phyloP scores from a whole-genome alignment of 345 rosid genomes.

The Salix arbutifolia region DNA sequence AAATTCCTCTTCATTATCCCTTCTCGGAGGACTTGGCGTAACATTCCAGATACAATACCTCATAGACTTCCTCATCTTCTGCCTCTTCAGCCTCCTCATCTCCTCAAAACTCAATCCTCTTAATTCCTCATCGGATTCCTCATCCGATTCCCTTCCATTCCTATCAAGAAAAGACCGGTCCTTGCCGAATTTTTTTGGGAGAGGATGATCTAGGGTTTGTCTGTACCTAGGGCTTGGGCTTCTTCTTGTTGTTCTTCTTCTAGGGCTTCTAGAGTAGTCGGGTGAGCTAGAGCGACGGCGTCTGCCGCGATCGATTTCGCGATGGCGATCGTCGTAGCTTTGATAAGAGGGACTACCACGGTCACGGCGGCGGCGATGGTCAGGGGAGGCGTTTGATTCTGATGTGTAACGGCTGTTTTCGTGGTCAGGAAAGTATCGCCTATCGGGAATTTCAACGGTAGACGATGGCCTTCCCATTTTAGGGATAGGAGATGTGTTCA shows the following conservation, averaged over 20 bases:
- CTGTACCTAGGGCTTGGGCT: conserved; percentile 20
- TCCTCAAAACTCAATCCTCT: conserved; percentile 76
- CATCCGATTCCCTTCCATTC: conserved; percentile 37
- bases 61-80: conserved; percentile 67
- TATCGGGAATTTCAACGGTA: conserved; percentile 25
- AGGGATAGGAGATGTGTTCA: not conserved
- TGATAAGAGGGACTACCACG: conserved; percentile 29
- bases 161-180: conserved; percentile 14
- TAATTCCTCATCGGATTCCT: conserved; percentile 87
- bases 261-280: conserved; percentile 1
- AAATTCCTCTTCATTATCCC: conserved; percentile 30
- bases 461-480: conserved; percentile 36
- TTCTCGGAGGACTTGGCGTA: conserved; percentile 79
- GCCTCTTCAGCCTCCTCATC: conserved; percentile 76
- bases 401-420: conserved; percentile 23
- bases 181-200: conserved; percentile 19
- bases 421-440: conserved; percentile 19
- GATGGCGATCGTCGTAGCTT: conserved; percentile 25
- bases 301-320: conserved; percentile 12
- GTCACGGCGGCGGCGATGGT: conserved; percentile 6
- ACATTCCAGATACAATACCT: conserved; percentile 62
- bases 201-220: conserved; percentile 14
- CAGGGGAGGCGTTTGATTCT: conserved; percentile 26
- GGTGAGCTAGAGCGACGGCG: conserved; percentile 15
- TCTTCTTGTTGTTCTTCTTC: conserved; percentile 12